Base-by-base conservation (phyloP, 805 yeast species). In the Komagataella populi region DNA sequence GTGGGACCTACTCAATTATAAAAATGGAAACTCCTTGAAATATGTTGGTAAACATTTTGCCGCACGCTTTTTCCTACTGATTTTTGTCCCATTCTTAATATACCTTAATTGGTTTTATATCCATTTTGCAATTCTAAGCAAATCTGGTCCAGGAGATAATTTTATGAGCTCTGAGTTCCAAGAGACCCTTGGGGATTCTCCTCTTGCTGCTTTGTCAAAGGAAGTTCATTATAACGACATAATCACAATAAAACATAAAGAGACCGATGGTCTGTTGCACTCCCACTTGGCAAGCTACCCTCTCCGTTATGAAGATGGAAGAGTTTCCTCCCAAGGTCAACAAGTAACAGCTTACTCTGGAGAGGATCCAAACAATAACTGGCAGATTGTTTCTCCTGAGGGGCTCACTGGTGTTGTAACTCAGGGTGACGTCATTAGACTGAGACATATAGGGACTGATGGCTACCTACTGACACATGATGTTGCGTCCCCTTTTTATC, bases 101-200 rank as follows among this genome's bases (percentile, higher is more conserved):
- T 93, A 88, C 64, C 72, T 89, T 55, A 81, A 79, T 59, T 89
- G 97, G 96, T 93, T 91, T 70, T 88, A 83, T 70, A 73, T 90
- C 51, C 99, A 93, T 68, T 93, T 93, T 68, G 76, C 80, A 30
- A 77, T 93, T 23, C 76, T 93, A 60, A 76, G 69, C 58, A 83
- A 78, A 57, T 90, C 98, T 1, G 99, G 99, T 24, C 93, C 97
- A 4, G 99, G 99, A 55, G 97, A 93, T 64, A 74, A 76, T 2
- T 89, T 91, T 65, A 93, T 93, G 99, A 80, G 93, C n/a, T 75
- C 93, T 6, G 90, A 84, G 54, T 93, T 93, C 75, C 98, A 93
- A 70, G 96, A 88, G 61, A 83, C 96, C 39, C 74, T 93, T 50
- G 83, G 80, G 44, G 99, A 93, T 63, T 86, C 90, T 49, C 81